Evolutionary conservation across 2,329 filamentous ascomycete genomes (phyloP), one percentile per base, ranked within the genome.

Genomic region (Orbilia quercus): DNA sequence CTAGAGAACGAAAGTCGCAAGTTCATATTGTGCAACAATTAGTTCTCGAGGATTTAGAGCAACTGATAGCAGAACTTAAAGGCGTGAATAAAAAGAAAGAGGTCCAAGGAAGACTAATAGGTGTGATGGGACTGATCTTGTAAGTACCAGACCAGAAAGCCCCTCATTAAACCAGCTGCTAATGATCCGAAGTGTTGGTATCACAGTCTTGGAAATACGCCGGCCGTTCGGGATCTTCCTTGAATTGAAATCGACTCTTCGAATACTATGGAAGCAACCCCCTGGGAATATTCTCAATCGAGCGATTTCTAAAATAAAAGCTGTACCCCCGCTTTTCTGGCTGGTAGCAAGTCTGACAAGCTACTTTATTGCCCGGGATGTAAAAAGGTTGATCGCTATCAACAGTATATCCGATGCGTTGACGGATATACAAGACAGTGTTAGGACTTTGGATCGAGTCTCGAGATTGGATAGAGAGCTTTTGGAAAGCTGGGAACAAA

Each of bases 271-370:
- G 11, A 47, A 34, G 14, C 11, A 23, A 16, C 38, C 60, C 1
- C 23, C 34, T 23, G n/a, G 48, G 7, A 50, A 38, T 11, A 23
- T 55, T 7, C 3, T 64, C 7, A n/a, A 18, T 12, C 40, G 28
- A 48, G n/a, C 18, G 12, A 7, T 64, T n/a, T 18, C 31, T 31
- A 64, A 64, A 40, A 40, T 64, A 38, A 54, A 44, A 28, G 25
- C 48, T 11, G n/a, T 25, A n/a, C 28, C 48, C 1, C 60, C 60
- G 9, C 34, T 47, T n/a, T 64, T 64, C 25, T 64, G 60, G 60
- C 25, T 55, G 4, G 22, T 64, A n/a, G 60, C 60, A 12, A 44
- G 48, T 25, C 23, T 64, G 12, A 11, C 51, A 9, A 23, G 51
- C 28, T 31, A 34, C 23, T 47, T 45, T 18, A 47, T 64, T 14